Evolutionary conservation across 2,329 filamentous ascomycete genomes (phyloP).

Genomic region (Penicillium nordicum): DNA sequence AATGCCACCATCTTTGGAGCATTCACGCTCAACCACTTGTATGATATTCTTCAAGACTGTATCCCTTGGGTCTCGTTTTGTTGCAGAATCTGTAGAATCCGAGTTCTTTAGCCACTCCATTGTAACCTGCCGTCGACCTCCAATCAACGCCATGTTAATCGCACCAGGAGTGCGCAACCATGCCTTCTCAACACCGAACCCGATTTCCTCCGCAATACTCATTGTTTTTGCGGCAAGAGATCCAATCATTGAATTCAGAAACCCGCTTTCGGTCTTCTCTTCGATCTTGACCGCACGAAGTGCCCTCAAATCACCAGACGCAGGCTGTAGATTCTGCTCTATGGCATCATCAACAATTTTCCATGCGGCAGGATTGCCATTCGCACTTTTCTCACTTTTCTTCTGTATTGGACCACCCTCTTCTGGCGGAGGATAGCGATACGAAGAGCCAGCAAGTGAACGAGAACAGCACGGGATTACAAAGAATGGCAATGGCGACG

Average conservation of each 20-base stretch:
- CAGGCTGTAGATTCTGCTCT: conserved; percentile 28
- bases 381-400: conserved; percentile 26
- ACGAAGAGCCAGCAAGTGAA: conserved; percentile 69
- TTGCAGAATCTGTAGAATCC: not conserved
- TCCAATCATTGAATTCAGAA: conserved; percentile 69
- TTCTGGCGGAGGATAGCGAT: conserved; percentile 51
- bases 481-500: conserved; percentile 73
- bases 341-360: conserved; percentile 6
- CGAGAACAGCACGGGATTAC: conserved; percentile 96
- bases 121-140: conserved; percentile 36
- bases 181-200: conserved; percentile 75
- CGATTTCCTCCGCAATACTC: conserved; percentile 66
- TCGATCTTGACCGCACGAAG: conserved; percentile 37
- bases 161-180: conserved; percentile 90
- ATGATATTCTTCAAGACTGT: conserved; percentile 48
- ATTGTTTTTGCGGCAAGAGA: conserved; percentile 77
- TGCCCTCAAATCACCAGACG: conserved; percentile 40
- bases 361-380: conserved; percentile 10
- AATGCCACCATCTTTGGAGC: conserved; percentile 44
- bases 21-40: conserved; percentile 59
- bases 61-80: not conserved
- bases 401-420: conserved; percentile 37
- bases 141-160: conserved; percentile 77
- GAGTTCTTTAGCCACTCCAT: not conserved
- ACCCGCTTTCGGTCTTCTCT: conserved; percentile 29